phyloP scores from a whole-genome alignment of 2,329 filamentous ascomycete species.

The Hypoxylon sp. region DNA sequence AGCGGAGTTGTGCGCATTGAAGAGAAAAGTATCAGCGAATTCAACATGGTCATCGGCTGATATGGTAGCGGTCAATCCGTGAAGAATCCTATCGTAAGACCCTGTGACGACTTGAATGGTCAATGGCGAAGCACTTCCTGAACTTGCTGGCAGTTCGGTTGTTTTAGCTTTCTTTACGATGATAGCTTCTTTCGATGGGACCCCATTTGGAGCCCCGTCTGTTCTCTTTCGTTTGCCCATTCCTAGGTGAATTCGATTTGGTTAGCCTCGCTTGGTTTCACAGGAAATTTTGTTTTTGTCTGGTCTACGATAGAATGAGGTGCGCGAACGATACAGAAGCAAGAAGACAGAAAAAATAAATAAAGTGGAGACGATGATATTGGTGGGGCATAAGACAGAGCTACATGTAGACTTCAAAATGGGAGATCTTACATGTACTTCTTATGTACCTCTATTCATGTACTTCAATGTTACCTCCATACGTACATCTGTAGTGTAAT shows the following conservation, averaged over 20 bases:
- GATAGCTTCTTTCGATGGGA: slow-evolving; percentile 21
- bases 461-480: no score
- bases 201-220: slow-evolving; percentile 46
- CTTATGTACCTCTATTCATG: background rate
- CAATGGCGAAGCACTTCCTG: slow-evolving; percentile 55
- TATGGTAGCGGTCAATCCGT: slow-evolving; percentile 87
- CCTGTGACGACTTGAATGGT: slow-evolving; percentile 93
- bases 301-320: background rate
- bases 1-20: slow-evolving; percentile 91
- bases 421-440: background rate
- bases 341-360: slow-evolving; percentile 23
- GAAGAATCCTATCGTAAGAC: slow-evolving; percentile 93
- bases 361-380: slow-evolving; percentile 32
- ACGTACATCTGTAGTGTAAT: no score
- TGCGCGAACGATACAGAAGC: background rate
- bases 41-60: slow-evolving; percentile 65
- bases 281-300: slow-evolving; percentile 25
- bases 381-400: slow-evolving; percentile 1
- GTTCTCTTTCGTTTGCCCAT: slow-evolving; percentile 69
- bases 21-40: slow-evolving; percentile 94
- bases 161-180: slow-evolving; percentile 50
- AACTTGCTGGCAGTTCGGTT: slow-evolving; percentile 46
- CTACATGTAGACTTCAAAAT: no score
- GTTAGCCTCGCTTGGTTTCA: slow-evolving; percentile 18
- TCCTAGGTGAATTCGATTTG: slow-evolving; percentile 12